Conservation (phyloP, 106 monocot species). For the Allium fistulosum region DNA sequence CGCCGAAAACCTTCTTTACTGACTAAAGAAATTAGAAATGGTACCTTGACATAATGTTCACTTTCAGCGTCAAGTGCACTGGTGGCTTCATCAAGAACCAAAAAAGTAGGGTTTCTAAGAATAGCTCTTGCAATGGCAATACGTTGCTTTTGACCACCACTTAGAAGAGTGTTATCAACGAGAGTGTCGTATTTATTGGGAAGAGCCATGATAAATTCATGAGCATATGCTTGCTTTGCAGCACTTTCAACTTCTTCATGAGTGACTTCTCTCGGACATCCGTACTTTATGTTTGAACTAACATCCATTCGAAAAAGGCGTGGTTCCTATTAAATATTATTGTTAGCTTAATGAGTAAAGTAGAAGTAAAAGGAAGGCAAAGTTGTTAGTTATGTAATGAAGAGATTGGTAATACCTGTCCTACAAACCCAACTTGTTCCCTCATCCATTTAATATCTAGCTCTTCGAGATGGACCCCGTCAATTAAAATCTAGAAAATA, state of each 20-base stretch:
- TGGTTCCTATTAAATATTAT: slow-evolving; percentile 55
- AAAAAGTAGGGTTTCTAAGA: slow-evolving; percentile 85
- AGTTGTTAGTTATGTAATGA: no score
- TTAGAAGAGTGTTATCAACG: slow-evolving; percentile 74
- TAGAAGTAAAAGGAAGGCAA: no score
- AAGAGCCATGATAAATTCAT: slow-evolving; percentile 80
- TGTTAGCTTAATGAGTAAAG: no score
- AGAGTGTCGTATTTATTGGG: slow-evolving; percentile 80
- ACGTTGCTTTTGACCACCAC: slow-evolving; percentile 96
- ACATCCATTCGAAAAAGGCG: slow-evolving; percentile 83
- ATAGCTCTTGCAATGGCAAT: slow-evolving; percentile 98
- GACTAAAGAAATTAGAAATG: neutral
- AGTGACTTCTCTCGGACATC: slow-evolving; percentile 58
- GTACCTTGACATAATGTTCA: slow-evolving; percentile 88
- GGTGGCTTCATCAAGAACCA: slow-evolving; percentile 93
- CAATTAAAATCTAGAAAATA: slow-evolving; percentile 64
- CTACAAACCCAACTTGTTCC: slow-evolving; percentile 85
- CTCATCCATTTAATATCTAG: slow-evolving; percentile 77
- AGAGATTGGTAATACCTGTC: slow-evolving; percentile 41
- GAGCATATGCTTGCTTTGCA: slow-evolving; percentile 88
- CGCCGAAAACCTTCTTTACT: no score
- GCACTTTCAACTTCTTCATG: slow-evolving; percentile 47
- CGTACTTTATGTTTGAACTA: slow-evolving; percentile 80
- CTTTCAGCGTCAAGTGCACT: slow-evolving; percentile 98
- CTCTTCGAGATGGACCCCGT: slow-evolving; percentile 54